Conservation (phyloP, 495 filamentous ascomycete species). For the Hypoxylon trugodes region DNA sequence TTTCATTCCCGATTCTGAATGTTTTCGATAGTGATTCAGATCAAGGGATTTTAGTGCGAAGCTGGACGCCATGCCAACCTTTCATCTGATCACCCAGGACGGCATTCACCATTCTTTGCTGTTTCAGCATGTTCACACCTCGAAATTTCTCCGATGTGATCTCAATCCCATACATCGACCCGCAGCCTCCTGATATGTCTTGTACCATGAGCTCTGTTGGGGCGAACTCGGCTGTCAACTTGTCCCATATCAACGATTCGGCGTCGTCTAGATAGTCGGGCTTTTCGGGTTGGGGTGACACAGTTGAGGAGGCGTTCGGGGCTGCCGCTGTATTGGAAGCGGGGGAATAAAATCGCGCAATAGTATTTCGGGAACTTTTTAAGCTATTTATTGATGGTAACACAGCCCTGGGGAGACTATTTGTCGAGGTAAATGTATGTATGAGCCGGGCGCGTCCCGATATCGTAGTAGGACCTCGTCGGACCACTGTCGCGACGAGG, state of each 20-base stretch:
- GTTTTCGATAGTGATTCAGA: background rate
- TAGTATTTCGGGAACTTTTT: background rate
- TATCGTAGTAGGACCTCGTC: constrained; percentile 22
- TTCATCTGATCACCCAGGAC: constrained; percentile 74
- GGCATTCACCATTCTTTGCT: constrained; percentile 75
- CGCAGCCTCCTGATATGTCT: constrained; percentile 81
- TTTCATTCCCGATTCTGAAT: too few relatives aligned
- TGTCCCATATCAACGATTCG: constrained; percentile 58
- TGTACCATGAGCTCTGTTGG: constrained; percentile 66
- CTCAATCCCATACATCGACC: constrained; percentile 80
- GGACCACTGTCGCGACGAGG: constrained; percentile 19
- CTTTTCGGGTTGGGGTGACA: constrained; percentile 43
- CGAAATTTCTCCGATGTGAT: constrained; percentile 70
- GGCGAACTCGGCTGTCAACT: constrained; percentile 50
- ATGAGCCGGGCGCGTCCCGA: constrained; percentile 13
- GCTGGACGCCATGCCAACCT: constrained; percentile 78
- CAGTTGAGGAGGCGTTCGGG: background rate
- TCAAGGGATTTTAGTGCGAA: constrained; percentile 65
- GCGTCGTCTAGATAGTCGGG: constrained; percentile 52
- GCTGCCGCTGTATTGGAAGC: constrained; percentile 18
- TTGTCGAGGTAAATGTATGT: background rate
- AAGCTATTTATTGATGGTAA: background rate
- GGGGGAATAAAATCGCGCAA: constrained; percentile 15
- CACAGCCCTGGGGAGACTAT: constrained; percentile 6
- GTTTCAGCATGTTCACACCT: constrained; percentile 71